phyloP scores from a whole-genome alignment of 495 filamentous ascomycete genomes.

The Amphirosellinia nigrospora region DNA sequence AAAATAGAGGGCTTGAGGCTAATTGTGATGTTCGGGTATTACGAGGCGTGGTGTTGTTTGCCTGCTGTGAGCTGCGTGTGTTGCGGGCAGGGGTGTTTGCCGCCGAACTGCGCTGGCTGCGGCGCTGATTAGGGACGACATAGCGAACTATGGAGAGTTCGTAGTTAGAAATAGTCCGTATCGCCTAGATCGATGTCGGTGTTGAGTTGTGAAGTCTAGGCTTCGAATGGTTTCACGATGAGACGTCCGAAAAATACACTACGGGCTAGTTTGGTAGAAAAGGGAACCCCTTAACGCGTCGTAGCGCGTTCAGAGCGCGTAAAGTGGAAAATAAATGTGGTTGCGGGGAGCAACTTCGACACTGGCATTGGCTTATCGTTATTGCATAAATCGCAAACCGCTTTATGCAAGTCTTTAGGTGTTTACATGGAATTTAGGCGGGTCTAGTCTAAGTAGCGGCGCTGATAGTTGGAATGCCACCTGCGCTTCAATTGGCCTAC shows the following conservation, averaged over 20 bases:
- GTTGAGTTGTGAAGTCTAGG: conserved; percentile 3
- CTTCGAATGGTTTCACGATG: not conserved
- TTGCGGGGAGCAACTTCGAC: not conserved
- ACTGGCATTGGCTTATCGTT: not conserved
- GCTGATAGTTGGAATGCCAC: too few species aligned
- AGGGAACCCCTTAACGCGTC: conserved; percentile 24
- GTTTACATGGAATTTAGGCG: too few species aligned
- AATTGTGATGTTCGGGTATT: conserved; percentile 49
- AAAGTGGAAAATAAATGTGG: conserved; percentile 25
- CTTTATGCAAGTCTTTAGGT: too few species aligned
- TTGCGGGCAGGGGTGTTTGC: conserved; percentile 62
- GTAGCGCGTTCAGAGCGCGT: conserved; percentile 21
- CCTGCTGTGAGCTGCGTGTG: conserved; percentile 57
- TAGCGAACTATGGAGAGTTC: conserved; percentile 35
- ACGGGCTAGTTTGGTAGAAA: conserved; percentile 1
- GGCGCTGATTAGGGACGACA: conserved; percentile 66
- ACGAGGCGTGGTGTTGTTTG: conserved; percentile 54
- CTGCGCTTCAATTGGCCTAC: conserved; percentile 16
- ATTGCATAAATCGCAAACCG: not conserved
- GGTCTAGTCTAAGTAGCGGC: too few species aligned
- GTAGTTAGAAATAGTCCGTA: not conserved
- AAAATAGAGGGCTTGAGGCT: conserved; percentile 84
- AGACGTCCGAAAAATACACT: conserved; percentile 1
- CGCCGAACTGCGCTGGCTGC: conserved; percentile 58
- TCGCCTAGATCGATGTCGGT: not conserved